Conservation (phyloP, 306 rosid species). For the Citrullus colocynthis region DNA sequence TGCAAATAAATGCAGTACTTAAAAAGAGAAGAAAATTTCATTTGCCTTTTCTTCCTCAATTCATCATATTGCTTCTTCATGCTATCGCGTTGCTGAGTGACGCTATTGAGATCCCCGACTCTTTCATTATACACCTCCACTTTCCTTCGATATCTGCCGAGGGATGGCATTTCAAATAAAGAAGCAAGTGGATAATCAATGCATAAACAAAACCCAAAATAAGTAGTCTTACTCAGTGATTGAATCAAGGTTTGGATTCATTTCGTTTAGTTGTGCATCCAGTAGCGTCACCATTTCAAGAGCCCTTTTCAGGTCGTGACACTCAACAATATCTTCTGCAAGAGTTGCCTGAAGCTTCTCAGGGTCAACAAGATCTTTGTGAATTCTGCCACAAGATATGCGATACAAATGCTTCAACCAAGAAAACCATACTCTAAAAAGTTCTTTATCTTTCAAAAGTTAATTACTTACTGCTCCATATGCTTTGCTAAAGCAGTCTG, state of each 20-base stretch:
- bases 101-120: constrained; percentile 74
- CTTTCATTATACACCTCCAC: constrained; percentile 68
- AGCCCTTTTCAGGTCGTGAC: constrained; percentile 58
- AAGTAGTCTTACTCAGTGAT: constrained; percentile 63
- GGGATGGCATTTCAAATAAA: constrained; percentile 9
- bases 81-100: constrained; percentile 76
- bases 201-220: neutral
- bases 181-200: neutral
- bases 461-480: constrained; percentile 69
- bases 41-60: constrained; percentile 74
- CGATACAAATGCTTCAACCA: neutral
- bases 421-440: neutral
- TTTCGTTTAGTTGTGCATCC: constrained; percentile 85
- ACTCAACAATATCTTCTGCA: constrained; percentile 38
- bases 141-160: constrained; percentile 60
- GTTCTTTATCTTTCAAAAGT: neutral
- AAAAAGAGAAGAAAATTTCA: neutral
- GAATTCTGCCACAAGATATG: constrained; percentile 50
- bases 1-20: neutral
- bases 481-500: constrained; percentile 58
- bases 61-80: constrained; percentile 78
- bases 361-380: constrained; percentile 65
- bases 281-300: constrained; percentile 61
- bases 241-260: constrained; percentile 96
- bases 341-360: constrained; percentile 68